These are phyloP conservation scores for Verticillium longisporum DNA, from an alignment of 2,329 filamentous ascomycete genomes.

Conservation along the genomic window DNA sequence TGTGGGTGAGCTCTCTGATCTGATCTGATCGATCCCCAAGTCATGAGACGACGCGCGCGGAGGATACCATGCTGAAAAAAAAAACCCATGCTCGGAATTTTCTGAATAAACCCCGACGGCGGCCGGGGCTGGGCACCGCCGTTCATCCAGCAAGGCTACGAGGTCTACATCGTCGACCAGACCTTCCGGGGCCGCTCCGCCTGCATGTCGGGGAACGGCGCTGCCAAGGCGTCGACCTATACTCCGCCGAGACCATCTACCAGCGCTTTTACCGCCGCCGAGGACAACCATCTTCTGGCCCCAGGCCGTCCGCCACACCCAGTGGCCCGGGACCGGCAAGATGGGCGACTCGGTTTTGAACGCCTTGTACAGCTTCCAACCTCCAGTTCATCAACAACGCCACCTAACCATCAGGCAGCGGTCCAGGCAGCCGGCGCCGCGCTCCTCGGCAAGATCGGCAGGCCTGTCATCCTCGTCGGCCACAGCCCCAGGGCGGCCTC, in stretches of 20 bases:
- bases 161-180: conserved; percentile 40
- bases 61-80: background rate
- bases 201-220: conserved; percentile 26
- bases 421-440: conserved; percentile 31
- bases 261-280: conserved; percentile 30
- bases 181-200: conserved; percentile 36
- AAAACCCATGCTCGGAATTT: conserved; percentile 27
- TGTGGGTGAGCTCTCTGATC: conserved; percentile 16
- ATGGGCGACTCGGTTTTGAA: conserved; percentile 34
- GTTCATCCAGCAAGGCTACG: conserved; percentile 37
- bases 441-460: conserved; percentile 34
- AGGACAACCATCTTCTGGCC: conserved; percentile 28
- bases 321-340: conserved; percentile 32
- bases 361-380: conserved; percentile 30
- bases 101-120: conserved; percentile 39
- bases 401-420: conserved; percentile 25
- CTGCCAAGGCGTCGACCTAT: conserved; percentile 17
- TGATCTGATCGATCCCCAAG: background rate
- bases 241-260: conserved; percentile 26
- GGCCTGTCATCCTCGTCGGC: conserved; percentile 29
- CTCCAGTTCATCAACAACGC: conserved; percentile 27
- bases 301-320: conserved; percentile 30
- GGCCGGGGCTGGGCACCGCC: conserved; percentile 39
- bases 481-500: conserved; percentile 39
- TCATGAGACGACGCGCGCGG: too few species aligned